These are phyloP conservation scores for Arachnopeziza araneosa DNA, from an alignment of 2,329 filamentous ascomycete genomes.

Conservation along the genomic window DNA sequence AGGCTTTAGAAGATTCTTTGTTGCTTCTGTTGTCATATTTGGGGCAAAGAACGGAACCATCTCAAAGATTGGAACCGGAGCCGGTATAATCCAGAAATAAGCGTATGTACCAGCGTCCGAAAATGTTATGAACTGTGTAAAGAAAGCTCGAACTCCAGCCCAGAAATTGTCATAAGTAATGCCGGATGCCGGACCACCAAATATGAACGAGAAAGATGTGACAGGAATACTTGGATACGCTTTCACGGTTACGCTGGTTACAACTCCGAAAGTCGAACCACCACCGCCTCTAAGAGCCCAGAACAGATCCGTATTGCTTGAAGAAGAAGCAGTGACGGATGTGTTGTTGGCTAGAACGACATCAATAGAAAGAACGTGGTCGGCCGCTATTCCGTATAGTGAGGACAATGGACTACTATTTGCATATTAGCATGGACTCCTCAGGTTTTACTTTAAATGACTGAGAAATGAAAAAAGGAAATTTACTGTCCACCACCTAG, in stretches of 20 bases:
- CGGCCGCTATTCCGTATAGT: slow-evolving; percentile 53
- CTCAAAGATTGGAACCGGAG: slow-evolving; percentile 31
- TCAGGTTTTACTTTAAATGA: no score
- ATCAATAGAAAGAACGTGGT: slow-evolving; percentile 55
- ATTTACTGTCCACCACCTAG: slow-evolving; percentile 49
- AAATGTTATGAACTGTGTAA: slow-evolving; percentile 37
- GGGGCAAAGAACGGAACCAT: slow-evolving; percentile 29
- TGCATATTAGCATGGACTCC: neutral
- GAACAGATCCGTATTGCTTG: slow-evolving; percentile 51
- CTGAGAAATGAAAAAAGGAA: no score
- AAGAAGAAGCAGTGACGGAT: slow-evolving; percentile 45
- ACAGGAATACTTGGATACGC: slow-evolving; percentile 38
- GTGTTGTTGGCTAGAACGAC: slow-evolving; percentile 48
- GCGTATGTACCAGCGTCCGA: slow-evolving; percentile 29
- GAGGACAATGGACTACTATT: slow-evolving; percentile 37
- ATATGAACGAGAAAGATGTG: slow-evolving; percentile 24
- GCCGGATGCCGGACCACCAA: neutral
- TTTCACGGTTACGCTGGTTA: slow-evolving; percentile 51
- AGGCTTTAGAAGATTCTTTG: slow-evolving; percentile 29
- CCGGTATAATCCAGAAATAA: slow-evolving; percentile 25
- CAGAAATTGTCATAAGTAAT: slow-evolving; percentile 42
- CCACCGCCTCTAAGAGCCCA: slow-evolving; percentile 60
- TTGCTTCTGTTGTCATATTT: slow-evolving; percentile 27
- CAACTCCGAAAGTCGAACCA: slow-evolving; percentile 55
- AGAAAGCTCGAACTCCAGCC: slow-evolving; percentile 46